Percentiles rank a stretch among this genome's conserved stretches.
Evolutionary conservation across 148 eudicot genomes (phyloP).

Genomic region (Bassia scoparia): DNA sequence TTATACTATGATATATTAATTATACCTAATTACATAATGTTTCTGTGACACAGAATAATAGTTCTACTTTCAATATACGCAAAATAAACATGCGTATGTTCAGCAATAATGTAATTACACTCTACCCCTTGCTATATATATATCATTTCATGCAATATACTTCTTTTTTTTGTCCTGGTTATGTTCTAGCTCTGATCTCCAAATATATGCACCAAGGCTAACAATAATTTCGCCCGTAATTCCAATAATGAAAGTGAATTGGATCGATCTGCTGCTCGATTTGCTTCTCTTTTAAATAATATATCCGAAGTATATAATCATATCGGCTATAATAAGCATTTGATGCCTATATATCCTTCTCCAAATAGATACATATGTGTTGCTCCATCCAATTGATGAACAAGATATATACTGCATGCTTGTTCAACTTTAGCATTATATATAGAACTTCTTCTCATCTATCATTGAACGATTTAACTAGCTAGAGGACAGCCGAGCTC

Average conservation of each 20-base stretch:
- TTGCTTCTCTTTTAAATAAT: conserved; percentile 10
- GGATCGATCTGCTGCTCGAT: background rate
- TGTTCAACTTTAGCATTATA: conserved; percentile 4
- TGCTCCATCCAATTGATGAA: background rate
- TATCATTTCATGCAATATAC: no score
- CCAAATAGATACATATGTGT: background rate
- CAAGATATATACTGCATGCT: conserved; percentile 3
- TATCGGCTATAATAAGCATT: conserved; percentile 15
- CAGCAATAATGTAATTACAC: no score
- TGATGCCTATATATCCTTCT: background rate
- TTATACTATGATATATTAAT: no score
- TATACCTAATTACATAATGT: no score
- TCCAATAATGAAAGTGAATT: no score
- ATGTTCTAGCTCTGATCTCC: background rate
- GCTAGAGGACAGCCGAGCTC: conserved; percentile 32
- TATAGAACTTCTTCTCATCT: background rate
- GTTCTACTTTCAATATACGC: no score
- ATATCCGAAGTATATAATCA: background rate
- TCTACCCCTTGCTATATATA: no score
- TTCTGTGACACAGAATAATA: no score
- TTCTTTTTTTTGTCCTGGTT: no score
- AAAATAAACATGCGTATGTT: no score
- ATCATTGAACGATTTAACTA: no score
- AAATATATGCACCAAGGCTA: background rate
- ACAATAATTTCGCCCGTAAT: no score